Evolutionary conservation across 768 basidiomycete species (phyloP).

Genomic region (Calvatia gigantea): DNA sequence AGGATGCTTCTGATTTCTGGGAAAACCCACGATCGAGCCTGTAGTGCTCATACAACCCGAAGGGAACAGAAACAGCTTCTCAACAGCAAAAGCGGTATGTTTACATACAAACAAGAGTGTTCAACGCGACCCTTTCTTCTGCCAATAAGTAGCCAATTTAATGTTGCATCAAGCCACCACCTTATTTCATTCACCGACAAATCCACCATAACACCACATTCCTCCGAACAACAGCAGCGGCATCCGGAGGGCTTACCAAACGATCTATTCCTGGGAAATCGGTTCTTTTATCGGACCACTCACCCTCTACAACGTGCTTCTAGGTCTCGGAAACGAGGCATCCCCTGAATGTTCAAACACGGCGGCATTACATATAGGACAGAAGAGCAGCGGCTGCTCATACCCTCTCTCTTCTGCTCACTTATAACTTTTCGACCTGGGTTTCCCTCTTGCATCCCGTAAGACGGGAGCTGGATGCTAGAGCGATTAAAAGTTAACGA

Average conservation of each 20-base stretch:
- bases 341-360: conserved; percentile 9
- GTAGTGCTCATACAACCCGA: background rate
- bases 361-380: conserved; percentile 10
- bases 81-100: background rate
- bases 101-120: background rate
- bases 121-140: background rate
- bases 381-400: background rate
- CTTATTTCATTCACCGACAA: background rate
- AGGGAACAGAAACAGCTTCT: background rate
- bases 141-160: background rate
- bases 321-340: conserved; percentile 9
- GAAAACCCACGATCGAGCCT: background rate
- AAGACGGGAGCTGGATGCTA: background rate
- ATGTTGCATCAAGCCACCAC: background rate
- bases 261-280: conserved; percentile 7
- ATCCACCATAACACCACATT: conserved; percentile 2
- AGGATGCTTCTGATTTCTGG: no score
- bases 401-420: background rate
- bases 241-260: background rate
- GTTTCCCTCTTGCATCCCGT: background rate
- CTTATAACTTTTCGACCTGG: background rate
- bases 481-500: background rate
- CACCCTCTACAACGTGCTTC: conserved; percentile 9
- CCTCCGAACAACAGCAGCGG: conserved; percentile 1
- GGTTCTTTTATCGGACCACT: conserved; percentile 6